These are phyloP conservation scores for Globisporangium sylvaticum DNA, from an alignment of 352 stramenopile species.

Conservation along the genomic window DNA sequence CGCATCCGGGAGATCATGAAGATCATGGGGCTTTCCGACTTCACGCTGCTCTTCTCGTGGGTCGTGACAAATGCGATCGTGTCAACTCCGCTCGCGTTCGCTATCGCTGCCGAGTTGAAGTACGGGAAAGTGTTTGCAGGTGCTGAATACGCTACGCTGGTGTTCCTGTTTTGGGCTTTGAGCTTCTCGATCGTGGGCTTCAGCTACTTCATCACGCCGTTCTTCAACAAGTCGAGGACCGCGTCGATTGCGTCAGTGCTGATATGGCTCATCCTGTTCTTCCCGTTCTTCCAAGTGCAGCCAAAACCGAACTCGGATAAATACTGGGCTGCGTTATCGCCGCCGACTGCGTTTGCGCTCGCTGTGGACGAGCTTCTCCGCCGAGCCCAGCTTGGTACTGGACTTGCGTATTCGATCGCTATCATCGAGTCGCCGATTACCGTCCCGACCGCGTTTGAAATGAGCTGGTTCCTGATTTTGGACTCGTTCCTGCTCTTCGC, in stretches of 20 bases:
- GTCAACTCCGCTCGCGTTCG: conserved; percentile 45
- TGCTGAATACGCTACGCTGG: conserved; percentile 51
- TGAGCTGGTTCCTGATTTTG: conserved; percentile 62
- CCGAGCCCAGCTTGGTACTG: conserved; percentile 52
- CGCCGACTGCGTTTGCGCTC: conserved; percentile 64
- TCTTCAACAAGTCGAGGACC: conserved; percentile 66
- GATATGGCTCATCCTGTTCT: conserved; percentile 70
- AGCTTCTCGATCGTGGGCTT: conserved; percentile 60
- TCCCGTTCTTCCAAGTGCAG: conserved; percentile 68
- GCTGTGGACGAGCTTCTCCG: conserved; percentile 58
- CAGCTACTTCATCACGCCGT: conserved; percentile 58
- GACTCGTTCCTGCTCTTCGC: conserved; percentile 82
- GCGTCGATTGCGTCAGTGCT: conserved; percentile 62
- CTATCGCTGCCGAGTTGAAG: conserved; percentile 49
- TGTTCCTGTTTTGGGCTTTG: conserved; percentile 64
- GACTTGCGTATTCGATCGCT: conserved; percentile 56
- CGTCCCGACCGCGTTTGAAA: conserved; percentile 39
- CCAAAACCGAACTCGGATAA: conserved; percentile 36
- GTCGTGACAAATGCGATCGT: conserved; percentile 44
- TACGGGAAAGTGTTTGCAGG: conserved; percentile 64
- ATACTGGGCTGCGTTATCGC: conserved; percentile 49
- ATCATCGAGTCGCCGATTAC: conserved; percentile 31
- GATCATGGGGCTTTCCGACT: conserved; percentile 76
- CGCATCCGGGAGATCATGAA: conserved; percentile 77
- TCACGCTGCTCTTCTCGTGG: conserved; percentile 62